A percentile compares a stretch with the other conserved stretches of the same genome.
Evolutionary conservation across 2,329 filamentous ascomycete genomes (phyloP).

Genomic region (Rosellinia necatrix): DNA sequence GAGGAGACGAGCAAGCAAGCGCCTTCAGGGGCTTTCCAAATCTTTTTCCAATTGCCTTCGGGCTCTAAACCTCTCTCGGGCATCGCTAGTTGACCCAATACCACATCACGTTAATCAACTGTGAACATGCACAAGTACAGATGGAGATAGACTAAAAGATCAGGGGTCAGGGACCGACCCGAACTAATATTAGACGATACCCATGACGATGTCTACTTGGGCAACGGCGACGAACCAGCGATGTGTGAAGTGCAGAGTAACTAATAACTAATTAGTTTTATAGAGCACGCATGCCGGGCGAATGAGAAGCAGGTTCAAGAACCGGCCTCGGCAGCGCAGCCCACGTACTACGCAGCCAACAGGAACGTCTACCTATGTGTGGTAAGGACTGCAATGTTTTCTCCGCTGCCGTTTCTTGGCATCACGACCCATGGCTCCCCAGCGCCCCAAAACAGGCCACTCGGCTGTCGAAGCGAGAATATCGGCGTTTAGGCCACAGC

Average conservation of each 20-base stretch:
- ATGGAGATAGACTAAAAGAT: conserved; percentile 3
- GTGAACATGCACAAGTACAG: no score
- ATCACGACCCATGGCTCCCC: conserved; percentile 1
- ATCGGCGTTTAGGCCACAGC: conserved; percentile 19
- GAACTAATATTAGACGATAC: no score
- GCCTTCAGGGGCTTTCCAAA: conserved; percentile 1
- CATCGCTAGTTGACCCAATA: neutral
- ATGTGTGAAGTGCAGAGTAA: no score
- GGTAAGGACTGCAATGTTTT: neutral
- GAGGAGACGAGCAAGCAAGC: conserved; percentile 3
- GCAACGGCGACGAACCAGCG: no score
- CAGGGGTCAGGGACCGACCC: neutral
- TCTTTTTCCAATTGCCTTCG: neutral
- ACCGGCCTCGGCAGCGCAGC: neutral
- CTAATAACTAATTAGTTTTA: no score
- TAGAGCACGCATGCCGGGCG: neutral
- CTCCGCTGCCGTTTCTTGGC: conserved; percentile 14
- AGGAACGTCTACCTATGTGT: neutral
- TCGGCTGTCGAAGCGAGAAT: conserved; percentile 25
- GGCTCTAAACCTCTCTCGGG: conserved; percentile 2
- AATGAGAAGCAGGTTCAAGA: neutral
- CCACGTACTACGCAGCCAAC: neutral
- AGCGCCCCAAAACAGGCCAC: conserved; percentile 21
- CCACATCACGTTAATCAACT: neutral
- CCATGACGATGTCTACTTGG: no score